Base-by-base conservation (phyloP, 768 basidiomycete genomes). In the Lentinula raphanica region DNA sequence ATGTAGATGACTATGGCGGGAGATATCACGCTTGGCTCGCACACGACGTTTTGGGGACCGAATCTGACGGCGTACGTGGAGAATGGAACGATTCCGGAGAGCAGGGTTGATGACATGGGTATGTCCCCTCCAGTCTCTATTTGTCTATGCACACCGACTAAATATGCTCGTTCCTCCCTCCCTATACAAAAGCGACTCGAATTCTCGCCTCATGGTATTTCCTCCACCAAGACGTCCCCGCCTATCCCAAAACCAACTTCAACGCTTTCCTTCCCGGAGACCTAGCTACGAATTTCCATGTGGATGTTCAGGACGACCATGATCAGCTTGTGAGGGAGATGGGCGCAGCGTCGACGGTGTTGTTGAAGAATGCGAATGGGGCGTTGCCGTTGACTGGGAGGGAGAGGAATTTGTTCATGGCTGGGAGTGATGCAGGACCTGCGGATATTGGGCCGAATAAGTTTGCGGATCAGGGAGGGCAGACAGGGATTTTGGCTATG, bases 1-100 rank as follows among this genome's bases (percentile, higher is more conserved):
- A n/a, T n/a, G n/a, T n/a, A n/a, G 83, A 87, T 88, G 87, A 80
- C 83, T 6, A 88, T 88, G 86, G 87, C 87, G 5, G 85, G 81
- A 58, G 80, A 79, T 54, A 77, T 84, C 66, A 72, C 72, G 2
- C 80, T 82, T 64, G 63, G 70, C 62, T 79, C 79, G n/a, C 71
- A 73, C 8, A 74, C 65, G 11, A 77, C 82, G 3, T 91, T 81
- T 65, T 91, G 84, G 60, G 86, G 88, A n/a, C 72, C 66, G 1
- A 90, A 86, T 67, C 76, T 93, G 31, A 86, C 85, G 0, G 74
- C 74, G 27, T 85, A 77, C 49, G 90, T 94, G 17, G 71, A 79
- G 48, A 89, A 93, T 66, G 85, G 85, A 39, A 85, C 83, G 2
- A 88, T 94, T 53, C 78, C 87, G 0, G 74, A 78, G 61, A 66